Percentiles rank a stretch among this genome's conserved stretches.
Conservation (phyloP, 2,329 filamentous ascomycete species). For the Penicillium sp. region DNA sequence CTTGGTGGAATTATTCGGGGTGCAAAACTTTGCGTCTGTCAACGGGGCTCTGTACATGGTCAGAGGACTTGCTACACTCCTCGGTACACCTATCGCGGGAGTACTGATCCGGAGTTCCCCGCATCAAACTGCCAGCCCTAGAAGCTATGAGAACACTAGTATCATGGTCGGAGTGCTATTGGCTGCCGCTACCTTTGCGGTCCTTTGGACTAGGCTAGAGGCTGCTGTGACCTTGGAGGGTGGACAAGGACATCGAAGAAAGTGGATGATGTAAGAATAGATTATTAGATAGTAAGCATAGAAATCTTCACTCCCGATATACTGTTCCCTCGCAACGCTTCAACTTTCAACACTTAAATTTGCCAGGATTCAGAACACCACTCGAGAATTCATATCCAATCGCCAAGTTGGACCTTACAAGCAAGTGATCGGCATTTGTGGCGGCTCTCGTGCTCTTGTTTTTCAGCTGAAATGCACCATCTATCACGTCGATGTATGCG, state of each 20-base stretch:
- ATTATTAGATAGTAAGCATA: neutral
- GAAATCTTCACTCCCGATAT: neutral
- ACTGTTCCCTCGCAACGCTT: neutral
- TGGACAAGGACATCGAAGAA: constrained; percentile 6
- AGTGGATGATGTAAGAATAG: constrained; percentile 18
- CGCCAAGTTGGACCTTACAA: neutral
- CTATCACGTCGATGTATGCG: neutral
- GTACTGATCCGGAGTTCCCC: constrained; percentile 26
- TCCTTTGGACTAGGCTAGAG: constrained; percentile 29
- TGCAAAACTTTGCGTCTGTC: constrained; percentile 40
- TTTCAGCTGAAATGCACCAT: neutral
- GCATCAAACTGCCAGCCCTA: constrained; percentile 7
- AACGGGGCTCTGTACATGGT: constrained; percentile 44
- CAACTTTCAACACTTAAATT: neutral
- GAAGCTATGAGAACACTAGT: constrained; percentile 25
- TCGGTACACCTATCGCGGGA: constrained; percentile 40
- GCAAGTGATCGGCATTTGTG: neutral
- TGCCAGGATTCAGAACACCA: neutral
- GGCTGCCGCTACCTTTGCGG: constrained; percentile 23
- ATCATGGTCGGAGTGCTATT: constrained; percentile 28
- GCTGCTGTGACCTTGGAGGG: constrained; percentile 14
- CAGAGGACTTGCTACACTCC: constrained; percentile 37
- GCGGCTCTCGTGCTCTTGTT: neutral
- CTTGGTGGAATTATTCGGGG: constrained; percentile 41
- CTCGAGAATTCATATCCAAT: neutral